Evolutionary conservation across 495 filamentous ascomycete species (phyloP), one percentile per base, ranked within the genome.

Genomic region (Neurospora sp.): DNA sequence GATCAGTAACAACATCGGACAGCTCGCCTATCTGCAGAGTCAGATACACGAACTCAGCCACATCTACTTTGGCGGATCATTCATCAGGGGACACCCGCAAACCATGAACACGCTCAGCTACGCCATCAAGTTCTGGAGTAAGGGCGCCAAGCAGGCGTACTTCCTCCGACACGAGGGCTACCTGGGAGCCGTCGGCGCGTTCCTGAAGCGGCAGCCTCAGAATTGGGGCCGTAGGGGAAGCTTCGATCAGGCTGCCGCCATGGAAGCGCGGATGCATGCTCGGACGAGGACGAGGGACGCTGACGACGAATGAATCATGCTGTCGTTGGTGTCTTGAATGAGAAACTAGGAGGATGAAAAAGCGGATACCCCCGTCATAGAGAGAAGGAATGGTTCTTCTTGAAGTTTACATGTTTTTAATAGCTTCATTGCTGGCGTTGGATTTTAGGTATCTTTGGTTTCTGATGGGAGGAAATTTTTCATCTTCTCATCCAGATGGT

Each of bases 41-140:
- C 93, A 97, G 76, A 96, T 97, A 77, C 94, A 99, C 80, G 86
- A 88, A 68, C 86, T 98, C 22, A 91, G 92, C 70, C 90, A 94
- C 79, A 98, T 99, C 71, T 99, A 99, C 82, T 99, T 99, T 77
- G 96, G 96, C 14, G 96, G 96, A 40, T 94, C 91, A 10, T 99
- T 98, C 81, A 99, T 99, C 78, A 91, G 96, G 16, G 95, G 96
- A 59, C 96, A 99, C 80, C 89, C 90, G 12, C 96, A 98, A 80
- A 99, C 96, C 18, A 98, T 99, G 91, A 95, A 97, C 79, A 97
- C 96, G 0, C 86, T 99, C 1, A 92, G 91, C 44, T 98, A 96
- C 78, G 96, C 95, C 78, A 98, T 98, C 82, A 91, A 91, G 71
- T 99, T 98, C 83, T 99, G 96, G 96, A 94, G 91, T 76, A 92